Evolutionary conservation across 2,329 filamentous ascomycete genomes (phyloP), one percentile per base, ranked within the genome.

Genomic region (Myriosclerotinia scirpicola): DNA sequence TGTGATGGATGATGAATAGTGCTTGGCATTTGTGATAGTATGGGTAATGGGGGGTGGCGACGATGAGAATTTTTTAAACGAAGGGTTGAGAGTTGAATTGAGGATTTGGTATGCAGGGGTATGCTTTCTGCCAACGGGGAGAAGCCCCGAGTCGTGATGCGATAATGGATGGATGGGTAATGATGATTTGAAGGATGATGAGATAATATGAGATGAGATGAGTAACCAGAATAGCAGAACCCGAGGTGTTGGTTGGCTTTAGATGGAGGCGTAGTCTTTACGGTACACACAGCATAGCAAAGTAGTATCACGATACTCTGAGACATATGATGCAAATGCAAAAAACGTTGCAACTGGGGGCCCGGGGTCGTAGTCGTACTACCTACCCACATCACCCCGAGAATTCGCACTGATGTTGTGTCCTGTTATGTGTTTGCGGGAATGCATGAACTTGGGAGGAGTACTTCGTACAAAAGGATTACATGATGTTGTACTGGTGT

Each of bases 271-370:
- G 56, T 46, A 12, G 56, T 17, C 15, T 46, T 7, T 48, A 14
- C n/a, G n/a, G 26, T 59, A 48, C 22, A 56, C 22, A 44, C 3
- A n/a, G 15, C 55, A 48, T 46, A 48, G 17, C 12, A 26, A 11
- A 46, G 17, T 58, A 34, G 26, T 46, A 58, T 14, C 22, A 34
- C 15, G 17, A 2, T n/a, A 34, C 42, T 59, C 55, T 22, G 26
- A 59, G 55, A 59, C 17, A 59, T 42, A 59, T 59, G 56, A 48
- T 59, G 56, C 36, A 42, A 56, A 42, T 56, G 36, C 26, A 48
- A 48, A 48, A 48, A n/a, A n/a, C 56, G 56, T 59, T 59, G 52
- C 17, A 17, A 34, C 34, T 36, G 26, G 42, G 55, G 3, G 30
- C 30, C 30, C 30, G 30, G 30, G 30, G 30, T 34, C 30, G 30